Conservation (phyloP, 805 yeast species). For the Metschnikowia lochheadii region DNA sequence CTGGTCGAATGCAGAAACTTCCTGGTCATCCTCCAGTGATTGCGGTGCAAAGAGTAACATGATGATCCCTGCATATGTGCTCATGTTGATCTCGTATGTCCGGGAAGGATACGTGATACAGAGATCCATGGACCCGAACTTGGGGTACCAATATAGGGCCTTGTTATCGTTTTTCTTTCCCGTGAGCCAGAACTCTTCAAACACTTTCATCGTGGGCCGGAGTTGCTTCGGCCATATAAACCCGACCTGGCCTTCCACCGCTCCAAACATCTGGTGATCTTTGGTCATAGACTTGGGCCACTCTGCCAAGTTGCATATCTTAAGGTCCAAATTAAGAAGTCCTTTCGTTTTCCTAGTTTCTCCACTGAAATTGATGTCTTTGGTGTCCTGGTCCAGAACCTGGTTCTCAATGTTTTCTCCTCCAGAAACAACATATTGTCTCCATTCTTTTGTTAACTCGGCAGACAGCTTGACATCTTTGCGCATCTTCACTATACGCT, state of each 20-base stretch:
- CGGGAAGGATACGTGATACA: constrained; percentile 63
- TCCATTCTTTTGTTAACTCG: constrained; percentile 40
- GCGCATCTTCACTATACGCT: constrained; percentile 82
- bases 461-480: constrained; percentile 59
- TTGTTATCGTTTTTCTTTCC: constrained; percentile 40
- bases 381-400: no score
- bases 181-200: constrained; percentile 40
- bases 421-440: constrained; percentile 12
- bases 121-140: constrained; percentile 78
- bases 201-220: constrained; percentile 32
- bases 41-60: constrained; percentile 62
- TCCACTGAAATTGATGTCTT: no score
- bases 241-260: constrained; percentile 16
- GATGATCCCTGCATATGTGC: constrained; percentile 76
- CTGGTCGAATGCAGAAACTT: constrained; percentile 46
- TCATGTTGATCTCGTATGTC: constrained; percentile 74
- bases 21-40: constrained; percentile 27
- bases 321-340: constrained; percentile 35
- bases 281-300: constrained; percentile 47
- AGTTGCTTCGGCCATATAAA: constrained; percentile 41
- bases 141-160: constrained; percentile 68
- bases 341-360: background rate
- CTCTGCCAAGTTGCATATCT: constrained; percentile 40
- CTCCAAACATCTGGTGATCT: constrained; percentile 33
- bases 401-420: no score